Percentiles rank a stretch among this genome's conserved stretches.
Evolutionary conservation across 23 red algal genomes (phyloP).

Genomic region (Gracilaria caudata): DNA sequence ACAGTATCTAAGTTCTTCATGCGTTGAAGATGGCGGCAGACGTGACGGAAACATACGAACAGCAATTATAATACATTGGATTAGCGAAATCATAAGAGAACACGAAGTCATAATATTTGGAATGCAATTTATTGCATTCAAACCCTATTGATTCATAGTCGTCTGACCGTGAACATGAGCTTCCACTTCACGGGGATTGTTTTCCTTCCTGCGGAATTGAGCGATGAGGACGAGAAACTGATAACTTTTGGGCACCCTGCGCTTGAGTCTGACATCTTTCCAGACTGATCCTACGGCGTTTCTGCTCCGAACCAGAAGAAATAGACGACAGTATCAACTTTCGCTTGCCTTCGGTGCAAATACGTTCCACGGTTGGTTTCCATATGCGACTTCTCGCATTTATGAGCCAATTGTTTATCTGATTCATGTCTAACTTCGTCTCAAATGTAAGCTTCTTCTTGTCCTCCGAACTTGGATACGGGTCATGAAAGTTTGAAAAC

Average conservation of each 20-base stretch:
- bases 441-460: slow-evolving; percentile 20
- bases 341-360: slow-evolving; percentile 7
- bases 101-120: no score
- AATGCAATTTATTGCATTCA: no score
- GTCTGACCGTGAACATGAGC: no score
- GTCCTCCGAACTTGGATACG: slow-evolving; percentile 38
- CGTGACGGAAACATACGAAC: no score
- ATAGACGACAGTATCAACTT: slow-evolving; percentile 1
- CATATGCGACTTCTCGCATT: slow-evolving; percentile 82
- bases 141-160: no score
- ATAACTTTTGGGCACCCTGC: neutral
- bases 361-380: slow-evolving; percentile 78
- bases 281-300: neutral
- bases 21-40: no score
- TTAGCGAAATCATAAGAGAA: no score
- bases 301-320: neutral
- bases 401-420: slow-evolving; percentile 91
- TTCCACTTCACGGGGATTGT: no score
- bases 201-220: no score
- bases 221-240: neutral
- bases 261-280: neutral
- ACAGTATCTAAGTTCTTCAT: no score
- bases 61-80: no score
- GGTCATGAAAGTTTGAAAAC: slow-evolving; percentile 55
- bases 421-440: slow-evolving; percentile 32